Conservation (phyloP, 306 rosid genomes). For the Cyamopsis tetragonoloba region DNA sequence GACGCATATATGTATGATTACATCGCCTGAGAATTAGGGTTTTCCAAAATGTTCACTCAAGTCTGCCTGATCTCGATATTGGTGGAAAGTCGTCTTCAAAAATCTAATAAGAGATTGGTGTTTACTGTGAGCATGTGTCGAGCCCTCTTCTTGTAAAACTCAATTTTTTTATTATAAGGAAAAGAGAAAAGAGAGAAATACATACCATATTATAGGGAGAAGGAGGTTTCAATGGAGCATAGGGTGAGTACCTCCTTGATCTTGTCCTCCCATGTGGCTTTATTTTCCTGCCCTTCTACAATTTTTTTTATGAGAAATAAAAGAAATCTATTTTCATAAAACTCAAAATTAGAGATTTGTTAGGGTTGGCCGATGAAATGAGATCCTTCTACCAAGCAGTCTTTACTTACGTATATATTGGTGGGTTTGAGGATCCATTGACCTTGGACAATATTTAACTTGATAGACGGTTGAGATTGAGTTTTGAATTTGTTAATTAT, state of each 20-base stretch:
- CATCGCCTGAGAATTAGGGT: too few relatives aligned
- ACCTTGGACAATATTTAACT: slow-evolving; percentile 47
- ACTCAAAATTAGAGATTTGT: slow-evolving; percentile 2
- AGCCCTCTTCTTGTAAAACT: slow-evolving; percentile 38
- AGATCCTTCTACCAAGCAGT: not conserved
- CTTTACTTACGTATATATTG: slow-evolving; percentile 13
- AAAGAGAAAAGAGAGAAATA: slow-evolving; percentile 11
- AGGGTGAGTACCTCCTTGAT: slow-evolving; percentile 22
- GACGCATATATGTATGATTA: too few relatives aligned
- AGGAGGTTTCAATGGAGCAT: slow-evolving; percentile 15
- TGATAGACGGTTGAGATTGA: slow-evolving; percentile 31
- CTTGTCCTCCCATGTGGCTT: not conserved
- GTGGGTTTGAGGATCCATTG: slow-evolving; percentile 16
- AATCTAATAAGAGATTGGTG: too few relatives aligned
- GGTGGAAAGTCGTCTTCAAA: too few relatives aligned
- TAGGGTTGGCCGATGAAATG: slow-evolving; percentile 25
- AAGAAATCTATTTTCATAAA: slow-evolving; percentile 23
- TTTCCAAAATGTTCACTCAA: too few relatives aligned
- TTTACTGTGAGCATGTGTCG: too few relatives aligned
- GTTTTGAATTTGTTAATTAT: not conserved
- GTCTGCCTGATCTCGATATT: too few relatives aligned
- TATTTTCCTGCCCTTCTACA: not conserved
- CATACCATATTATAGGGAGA: slow-evolving; percentile 30
- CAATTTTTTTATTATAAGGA: slow-evolving; percentile 30
- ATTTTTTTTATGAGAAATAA: slow-evolving; percentile 2